Evolutionary conservation across 1,284 basidiomycete species (phyloP).

Genomic region (Cutaneotrichosporon dermatis): DNA sequence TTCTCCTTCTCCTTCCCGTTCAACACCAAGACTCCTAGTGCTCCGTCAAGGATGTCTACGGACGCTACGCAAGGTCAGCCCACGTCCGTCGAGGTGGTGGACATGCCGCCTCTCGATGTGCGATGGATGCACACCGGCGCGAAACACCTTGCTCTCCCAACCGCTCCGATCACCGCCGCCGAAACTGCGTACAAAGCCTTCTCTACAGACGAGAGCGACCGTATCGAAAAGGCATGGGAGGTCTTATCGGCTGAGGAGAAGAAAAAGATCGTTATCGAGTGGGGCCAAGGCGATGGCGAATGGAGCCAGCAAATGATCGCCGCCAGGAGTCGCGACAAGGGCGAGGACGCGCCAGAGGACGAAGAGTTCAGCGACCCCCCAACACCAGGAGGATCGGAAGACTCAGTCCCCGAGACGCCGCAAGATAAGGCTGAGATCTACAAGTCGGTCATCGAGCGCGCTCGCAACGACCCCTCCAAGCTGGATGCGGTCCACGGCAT

Average conservation of each 20-base stretch:
- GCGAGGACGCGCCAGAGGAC: conserved; percentile 14
- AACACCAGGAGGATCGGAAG: not conserved
- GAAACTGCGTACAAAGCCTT: conserved; percentile 57
- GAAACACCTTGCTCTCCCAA: conserved; percentile 45
- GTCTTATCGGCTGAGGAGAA: conserved; percentile 18
- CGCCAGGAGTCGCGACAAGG: conserved; percentile 51
- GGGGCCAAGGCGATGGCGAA: conserved; percentile 37
- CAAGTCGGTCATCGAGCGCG: conserved; percentile 29
- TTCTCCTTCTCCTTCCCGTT: not conserved
- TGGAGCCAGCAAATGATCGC: conserved; percentile 30
- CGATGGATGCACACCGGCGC: conserved; percentile 49
- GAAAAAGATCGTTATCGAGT: conserved; percentile 16
- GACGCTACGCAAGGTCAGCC: not conserved
- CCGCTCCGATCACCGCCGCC: conserved; percentile 38
- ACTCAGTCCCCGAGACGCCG: not conserved
- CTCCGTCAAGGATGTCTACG: conserved; percentile 1
- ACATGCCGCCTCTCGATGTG: conserved; percentile 29
- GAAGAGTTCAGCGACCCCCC: conserved; percentile 7
- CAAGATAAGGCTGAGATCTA: conserved; percentile 19
- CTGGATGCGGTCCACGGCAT: conserved; percentile 43
- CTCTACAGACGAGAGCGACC: conserved; percentile 38
- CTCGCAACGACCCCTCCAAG: conserved; percentile 32
- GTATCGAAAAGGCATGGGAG: conserved; percentile 54
- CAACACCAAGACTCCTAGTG: not conserved
- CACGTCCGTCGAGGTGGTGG: not conserved